phyloP scores from a whole-genome alignment of 1,139 yeast species.

The Ogataea hybrid region DNA sequence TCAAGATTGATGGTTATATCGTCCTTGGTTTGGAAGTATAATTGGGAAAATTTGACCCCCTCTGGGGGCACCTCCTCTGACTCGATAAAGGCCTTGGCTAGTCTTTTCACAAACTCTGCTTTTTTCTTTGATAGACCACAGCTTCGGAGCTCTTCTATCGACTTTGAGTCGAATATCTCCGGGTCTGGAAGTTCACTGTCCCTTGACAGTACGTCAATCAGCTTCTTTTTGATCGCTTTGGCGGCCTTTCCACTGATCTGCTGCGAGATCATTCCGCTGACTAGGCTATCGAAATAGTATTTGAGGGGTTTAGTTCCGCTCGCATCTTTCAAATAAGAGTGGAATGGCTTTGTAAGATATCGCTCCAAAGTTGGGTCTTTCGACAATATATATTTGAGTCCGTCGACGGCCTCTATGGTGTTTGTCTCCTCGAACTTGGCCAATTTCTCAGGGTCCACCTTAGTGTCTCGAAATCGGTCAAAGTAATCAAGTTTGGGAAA shows the following conservation, averaged over 20 bases:
- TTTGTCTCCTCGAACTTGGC: conserved; percentile 34
- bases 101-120: conserved; percentile 58
- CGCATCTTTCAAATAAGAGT: conserved; percentile 4
- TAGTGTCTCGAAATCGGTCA: background rate
- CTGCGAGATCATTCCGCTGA: conserved; percentile 63
- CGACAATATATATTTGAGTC: conserved; percentile 33
- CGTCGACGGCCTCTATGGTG: conserved; percentile 34
- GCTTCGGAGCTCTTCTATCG: conserved; percentile 48
- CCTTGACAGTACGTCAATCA: conserved; percentile 39
- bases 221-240: conserved; percentile 51
- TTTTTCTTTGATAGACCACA: conserved; percentile 77
- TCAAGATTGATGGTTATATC: conserved; percentile 31
- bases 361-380: conserved; percentile 36
- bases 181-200: conserved; percentile 51
- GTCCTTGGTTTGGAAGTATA: conserved; percentile 37
- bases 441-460: background rate
- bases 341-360: conserved; percentile 29
- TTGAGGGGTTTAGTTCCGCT: conserved; percentile 22
- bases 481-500: conserved; percentile 8
- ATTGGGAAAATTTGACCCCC: conserved; percentile 40
- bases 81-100: conserved; percentile 55
- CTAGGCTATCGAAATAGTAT: conserved; percentile 41
- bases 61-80: conserved; percentile 26
- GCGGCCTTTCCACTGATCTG: conserved; percentile 91
- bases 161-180: conserved; percentile 38